phyloP scores from a whole-genome alignment of 805 yeast genomes.

The Saccharomycopsis fermentans region DNA sequence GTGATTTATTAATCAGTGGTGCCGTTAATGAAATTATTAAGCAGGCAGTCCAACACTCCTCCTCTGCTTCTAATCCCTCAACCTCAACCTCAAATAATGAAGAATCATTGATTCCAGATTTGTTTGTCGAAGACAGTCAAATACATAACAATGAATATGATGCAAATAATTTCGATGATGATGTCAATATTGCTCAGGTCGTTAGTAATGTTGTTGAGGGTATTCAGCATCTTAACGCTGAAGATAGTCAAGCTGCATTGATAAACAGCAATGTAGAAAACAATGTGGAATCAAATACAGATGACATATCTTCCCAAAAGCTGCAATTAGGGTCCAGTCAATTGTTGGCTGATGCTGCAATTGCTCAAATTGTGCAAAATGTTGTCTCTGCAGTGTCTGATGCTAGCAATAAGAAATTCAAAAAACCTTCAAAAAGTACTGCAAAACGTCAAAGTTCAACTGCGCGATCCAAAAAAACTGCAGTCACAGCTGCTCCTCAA shows the following conservation, averaged over 20 bases:
- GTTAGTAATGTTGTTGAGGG: neutral
- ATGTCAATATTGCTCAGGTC: neutral
- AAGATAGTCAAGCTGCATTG: neutral
- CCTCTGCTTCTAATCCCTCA: constrained; percentile 2
- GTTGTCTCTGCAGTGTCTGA: constrained; percentile 10
- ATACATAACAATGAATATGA: neutral
- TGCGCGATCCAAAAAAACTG: neutral
- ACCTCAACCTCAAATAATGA: constrained; percentile 1
- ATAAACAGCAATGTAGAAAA: neutral
- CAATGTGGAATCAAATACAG: neutral
- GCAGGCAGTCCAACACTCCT: neutral
- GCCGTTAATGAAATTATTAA: constrained; percentile 14
- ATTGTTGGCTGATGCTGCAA: constrained; percentile 14
- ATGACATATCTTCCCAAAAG: neutral
- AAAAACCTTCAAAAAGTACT: neutral
- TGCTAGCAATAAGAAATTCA: neutral
- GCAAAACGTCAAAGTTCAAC: neutral
- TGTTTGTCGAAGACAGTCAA: neutral
- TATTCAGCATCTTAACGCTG: neutral
- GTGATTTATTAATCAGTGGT: constrained; percentile 11
- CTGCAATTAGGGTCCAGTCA: neutral
- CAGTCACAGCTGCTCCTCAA: neutral
- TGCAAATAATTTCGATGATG: neutral
- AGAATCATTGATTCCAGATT: neutral
- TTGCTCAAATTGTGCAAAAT: constrained; percentile 16